Evolutionary conservation across 2,329 filamentous ascomycete species (phyloP), one percentile per base, ranked within the genome.

Genomic region (Xylaria multiplex): DNA sequence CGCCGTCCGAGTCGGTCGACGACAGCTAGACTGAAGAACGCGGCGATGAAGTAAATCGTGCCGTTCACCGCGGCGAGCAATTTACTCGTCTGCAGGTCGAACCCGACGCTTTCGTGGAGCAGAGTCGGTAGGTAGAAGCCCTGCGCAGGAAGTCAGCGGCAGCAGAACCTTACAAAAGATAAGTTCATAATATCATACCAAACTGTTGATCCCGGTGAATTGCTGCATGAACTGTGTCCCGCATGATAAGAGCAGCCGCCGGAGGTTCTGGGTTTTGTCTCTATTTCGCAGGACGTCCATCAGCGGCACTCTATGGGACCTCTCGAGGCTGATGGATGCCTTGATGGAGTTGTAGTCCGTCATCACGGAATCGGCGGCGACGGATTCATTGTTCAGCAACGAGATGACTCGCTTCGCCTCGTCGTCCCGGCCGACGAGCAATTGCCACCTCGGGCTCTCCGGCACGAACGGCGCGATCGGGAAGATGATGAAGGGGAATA

Each of bases 1-100:
- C 80, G 74, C 6, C 80, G 74, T 5, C 80, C 80, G n/a, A 81
- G 70, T 1, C 74, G 73, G 61, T 82, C 80, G 65, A 82, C 79
- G 7, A 81, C 70, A n/a, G 79, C 48, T 1, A 82, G 67, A 60
- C 79, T 79, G 9, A 74, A 72, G 37, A 80, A 78, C 0, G 79
- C 79, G 1, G 77, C 74, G 1, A 74, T 63, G 0, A 81, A 71
- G 54, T 82, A 81, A 5, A 81, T 68, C 0, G 79, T 81, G 48
- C 76, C 77, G 58, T 72, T 89, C 64, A 84, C 83, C 2, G 84
- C 87, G 1, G 86, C 83, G 19, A 90, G 78, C 0, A 90, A 76
- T 81, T 46, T 79, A 79, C 64, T 87, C 80, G 35, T 76, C 76
- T 66, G 63, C n/a, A 68, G 52, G 27, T 37, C 35, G 30, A 88